Evolutionary conservation across 2,329 filamentous ascomycete genomes (phyloP).

Genomic region (Neoarthrinium moseri): DNA sequence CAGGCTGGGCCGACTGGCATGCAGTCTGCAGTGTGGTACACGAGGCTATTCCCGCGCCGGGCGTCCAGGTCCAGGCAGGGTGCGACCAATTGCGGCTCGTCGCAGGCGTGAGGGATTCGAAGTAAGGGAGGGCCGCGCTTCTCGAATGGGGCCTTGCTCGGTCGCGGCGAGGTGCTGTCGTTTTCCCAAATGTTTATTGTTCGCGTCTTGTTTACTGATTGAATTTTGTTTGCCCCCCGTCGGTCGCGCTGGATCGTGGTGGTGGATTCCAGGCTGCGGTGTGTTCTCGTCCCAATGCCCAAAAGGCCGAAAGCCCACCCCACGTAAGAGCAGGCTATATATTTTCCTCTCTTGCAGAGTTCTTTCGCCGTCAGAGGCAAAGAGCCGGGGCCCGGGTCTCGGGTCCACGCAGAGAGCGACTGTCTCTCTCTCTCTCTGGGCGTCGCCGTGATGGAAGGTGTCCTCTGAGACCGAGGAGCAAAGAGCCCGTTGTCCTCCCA

Average conservation of each 20-base stretch:
- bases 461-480: slow-evolving; percentile 1
- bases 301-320: slow-evolving; percentile 1
- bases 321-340: not conserved
- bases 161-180: not conserved
- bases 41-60: slow-evolving; percentile 1
- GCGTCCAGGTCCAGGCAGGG: not conserved
- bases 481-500: not conserved
- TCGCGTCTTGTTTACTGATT: not conserved
- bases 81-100: not conserved
- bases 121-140: too few relatives aligned
- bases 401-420: not conserved
- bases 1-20: slow-evolving; percentile 2
- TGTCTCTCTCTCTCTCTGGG: not conserved
- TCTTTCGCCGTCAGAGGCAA: not conserved
- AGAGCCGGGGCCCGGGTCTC: not conserved
- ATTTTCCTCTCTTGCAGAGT: not conserved
- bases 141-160: too few relatives aligned
- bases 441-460: not conserved
- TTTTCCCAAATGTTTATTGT: not conserved
- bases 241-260: not conserved
- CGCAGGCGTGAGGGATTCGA: slow-evolving; percentile 3
- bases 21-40: slow-evolving; percentile 1
- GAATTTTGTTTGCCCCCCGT: too few relatives aligned
- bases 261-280: slow-evolving; percentile 6
- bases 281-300: not conserved